These are phyloP conservation scores for Prunus yedoensis DNA, from an alignment of 331 rosid genomes.

Conservation along the genomic window DNA sequence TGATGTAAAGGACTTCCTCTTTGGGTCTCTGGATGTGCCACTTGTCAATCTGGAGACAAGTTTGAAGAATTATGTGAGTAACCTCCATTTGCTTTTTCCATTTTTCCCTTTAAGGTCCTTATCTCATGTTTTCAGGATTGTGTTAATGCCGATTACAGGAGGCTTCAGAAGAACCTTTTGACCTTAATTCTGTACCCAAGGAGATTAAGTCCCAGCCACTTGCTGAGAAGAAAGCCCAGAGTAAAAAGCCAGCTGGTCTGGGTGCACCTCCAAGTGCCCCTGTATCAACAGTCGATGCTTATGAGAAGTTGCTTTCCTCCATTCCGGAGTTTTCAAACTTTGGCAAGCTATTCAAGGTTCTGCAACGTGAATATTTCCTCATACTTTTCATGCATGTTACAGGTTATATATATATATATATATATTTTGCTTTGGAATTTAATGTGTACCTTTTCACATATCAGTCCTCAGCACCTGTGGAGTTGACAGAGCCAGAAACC, in stretches of 20 bases:
- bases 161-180: constrained; percentile 89
- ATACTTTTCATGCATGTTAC: constrained; percentile 16
- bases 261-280: constrained; percentile 76
- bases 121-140: constrained; percentile 39
- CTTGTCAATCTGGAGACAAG: constrained; percentile 84
- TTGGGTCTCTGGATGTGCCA: constrained; percentile 84
- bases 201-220: constrained; percentile 86
- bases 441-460: constrained; percentile 23
- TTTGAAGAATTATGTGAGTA: constrained; percentile 80
- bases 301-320: constrained; percentile 70
- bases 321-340: constrained; percentile 65
- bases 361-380: constrained; percentile 24
- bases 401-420: constrained; percentile 6
- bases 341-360: constrained; percentile 95
- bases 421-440: constrained; percentile 6
- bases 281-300: constrained; percentile 72
- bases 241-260: constrained; percentile 84
- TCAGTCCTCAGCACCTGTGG: constrained; percentile 95
- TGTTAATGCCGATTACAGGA: constrained; percentile 57
- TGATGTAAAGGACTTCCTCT: constrained; percentile 70
- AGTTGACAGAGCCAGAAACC: constrained; percentile 98
- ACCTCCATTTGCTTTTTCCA: constrained; percentile 17
- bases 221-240: constrained; percentile 85
- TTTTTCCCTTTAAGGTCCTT: constrained; percentile 9
- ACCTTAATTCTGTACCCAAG: constrained; percentile 73